Evolutionary conservation across 139 green algal genomes (phyloP).

Genomic region (Protoeuglena noctilucae): DNA sequence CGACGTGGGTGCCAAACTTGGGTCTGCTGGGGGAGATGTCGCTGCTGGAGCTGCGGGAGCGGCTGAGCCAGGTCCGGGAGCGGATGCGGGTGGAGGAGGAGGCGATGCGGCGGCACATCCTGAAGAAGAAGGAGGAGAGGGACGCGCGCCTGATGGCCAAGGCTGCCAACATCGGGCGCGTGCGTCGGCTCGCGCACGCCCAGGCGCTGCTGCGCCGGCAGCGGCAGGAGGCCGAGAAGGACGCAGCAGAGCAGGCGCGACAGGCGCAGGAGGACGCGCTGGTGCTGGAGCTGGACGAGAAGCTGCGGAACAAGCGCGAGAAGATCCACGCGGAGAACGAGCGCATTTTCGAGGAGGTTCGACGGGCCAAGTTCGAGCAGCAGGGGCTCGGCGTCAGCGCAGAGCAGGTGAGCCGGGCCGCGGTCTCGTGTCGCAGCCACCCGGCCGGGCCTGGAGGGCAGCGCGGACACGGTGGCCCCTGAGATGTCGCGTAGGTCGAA

Average conservation of each 20-base stretch:
- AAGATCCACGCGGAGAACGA: background rate
- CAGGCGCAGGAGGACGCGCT: background rate
- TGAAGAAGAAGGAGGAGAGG: constrained; percentile 25
- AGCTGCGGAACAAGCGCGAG: background rate
- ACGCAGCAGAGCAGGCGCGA: too few relatives aligned
- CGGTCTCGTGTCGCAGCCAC: too few relatives aligned
- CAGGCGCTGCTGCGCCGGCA: constrained; percentile 1
- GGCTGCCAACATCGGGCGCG: constrained; percentile 29
- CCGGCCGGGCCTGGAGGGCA: too few relatives aligned
- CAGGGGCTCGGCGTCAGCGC: background rate
- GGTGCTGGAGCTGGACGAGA: background rate
- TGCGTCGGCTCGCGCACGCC: constrained; percentile 16
- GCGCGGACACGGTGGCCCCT: too few relatives aligned
- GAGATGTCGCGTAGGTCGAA: too few relatives aligned
- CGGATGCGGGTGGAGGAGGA: constrained; percentile 30
- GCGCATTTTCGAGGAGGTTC: background rate
- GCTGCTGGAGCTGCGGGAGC: constrained; percentile 41
- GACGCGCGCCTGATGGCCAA: constrained; percentile 25
- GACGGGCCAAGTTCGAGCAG: background rate
- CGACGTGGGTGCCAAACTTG: constrained; percentile 15
- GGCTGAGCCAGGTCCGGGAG: constrained; percentile 23
- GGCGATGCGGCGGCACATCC: constrained; percentile 17
- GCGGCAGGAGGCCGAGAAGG: background rate
- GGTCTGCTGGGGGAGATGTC: constrained; percentile 37
- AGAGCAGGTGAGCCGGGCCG: too few relatives aligned